These are phyloP conservation scores for Hypoxylon sp. DNA, from an alignment of 2,329 filamentous ascomycete genomes.

Conservation along the genomic window DNA sequence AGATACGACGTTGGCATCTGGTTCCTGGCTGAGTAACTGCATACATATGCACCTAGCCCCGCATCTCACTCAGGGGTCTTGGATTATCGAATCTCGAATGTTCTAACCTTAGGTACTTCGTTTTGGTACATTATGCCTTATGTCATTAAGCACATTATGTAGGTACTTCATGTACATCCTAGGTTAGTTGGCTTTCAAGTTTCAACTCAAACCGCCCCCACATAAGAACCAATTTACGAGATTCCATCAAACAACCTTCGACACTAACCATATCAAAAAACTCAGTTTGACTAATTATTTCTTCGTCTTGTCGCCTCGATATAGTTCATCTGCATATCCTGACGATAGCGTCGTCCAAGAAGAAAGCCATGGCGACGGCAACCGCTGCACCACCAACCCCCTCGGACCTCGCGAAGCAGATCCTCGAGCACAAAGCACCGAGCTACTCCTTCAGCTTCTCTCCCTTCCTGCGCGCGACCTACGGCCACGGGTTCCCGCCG, in stretches of 20 bases:
- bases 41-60: too few relatives aligned
- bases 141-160: neutral
- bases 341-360: neutral
- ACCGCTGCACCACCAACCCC: constrained; percentile 46
- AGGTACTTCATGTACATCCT: neutral
- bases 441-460: constrained; percentile 83
- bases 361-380: constrained; percentile 45
- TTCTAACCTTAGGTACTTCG: neutral
- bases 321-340: neutral
- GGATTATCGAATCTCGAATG: neutral
- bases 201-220: neutral
- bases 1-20: constrained; percentile 9
- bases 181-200: too few relatives aligned
- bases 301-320: neutral
- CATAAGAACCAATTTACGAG: neutral
- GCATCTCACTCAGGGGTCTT: neutral
- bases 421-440: constrained; percentile 68
- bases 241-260: neutral
- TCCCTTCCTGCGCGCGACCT: constrained; percentile 84
- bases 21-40: constrained; percentile 13
- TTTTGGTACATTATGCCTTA: neutral
- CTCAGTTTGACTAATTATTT: neutral
- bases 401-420: constrained; percentile 55
- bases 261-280: neutral
- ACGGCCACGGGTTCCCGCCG: constrained; percentile 84